phyloP scores from a whole-genome alignment of 768 basidiomycete genomes.

The Suillus clintonianus region DNA sequence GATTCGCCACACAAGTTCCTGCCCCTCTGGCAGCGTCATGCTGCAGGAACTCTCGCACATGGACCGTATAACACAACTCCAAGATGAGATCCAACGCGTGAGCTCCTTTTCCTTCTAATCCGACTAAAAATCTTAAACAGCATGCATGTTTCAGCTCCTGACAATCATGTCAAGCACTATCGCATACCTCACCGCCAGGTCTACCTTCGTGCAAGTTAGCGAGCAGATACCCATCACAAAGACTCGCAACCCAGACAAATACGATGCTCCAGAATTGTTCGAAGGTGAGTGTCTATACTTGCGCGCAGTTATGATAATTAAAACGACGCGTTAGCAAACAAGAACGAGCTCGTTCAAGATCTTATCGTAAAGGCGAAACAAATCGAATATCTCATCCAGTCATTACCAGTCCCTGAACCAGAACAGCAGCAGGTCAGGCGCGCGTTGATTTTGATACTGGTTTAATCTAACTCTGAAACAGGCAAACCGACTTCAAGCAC shows the following conservation, averaged over 20 bases:
- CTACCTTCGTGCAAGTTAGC: conserved; percentile 79
- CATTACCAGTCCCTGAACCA: conserved; percentile 74
- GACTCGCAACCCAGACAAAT: conserved; percentile 68
- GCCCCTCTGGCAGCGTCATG: conserved; percentile 62
- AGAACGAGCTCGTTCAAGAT: conserved; percentile 81
- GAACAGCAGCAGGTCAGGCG: conserved; percentile 70
- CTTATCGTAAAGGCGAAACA: conserved; percentile 87
- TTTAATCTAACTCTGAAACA: conserved; percentile 26
- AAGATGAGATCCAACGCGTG: conserved; percentile 92
- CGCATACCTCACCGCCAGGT: conserved; percentile 73
- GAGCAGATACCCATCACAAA: conserved; percentile 84
- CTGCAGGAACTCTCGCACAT: conserved; percentile 91
- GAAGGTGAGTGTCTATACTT: conserved; percentile 50
- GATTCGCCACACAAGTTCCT: conserved; percentile 1
- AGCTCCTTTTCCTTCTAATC: conserved; percentile 7
- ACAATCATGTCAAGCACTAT: conserved; percentile 86
- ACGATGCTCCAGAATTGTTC: conserved; percentile 71
- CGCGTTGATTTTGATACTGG: neutral
- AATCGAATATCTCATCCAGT: conserved; percentile 81
- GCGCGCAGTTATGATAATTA: neutral
- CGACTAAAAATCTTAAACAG: neutral
- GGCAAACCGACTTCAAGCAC: conserved; percentile 63
- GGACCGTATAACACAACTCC: conserved; percentile 95
- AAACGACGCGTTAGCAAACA: conserved; percentile 56
- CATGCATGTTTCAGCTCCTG: conserved; percentile 57